Conservation (phyloP, 2,329 filamentous ascomycete genomes). For the Oidium heveae region DNA sequence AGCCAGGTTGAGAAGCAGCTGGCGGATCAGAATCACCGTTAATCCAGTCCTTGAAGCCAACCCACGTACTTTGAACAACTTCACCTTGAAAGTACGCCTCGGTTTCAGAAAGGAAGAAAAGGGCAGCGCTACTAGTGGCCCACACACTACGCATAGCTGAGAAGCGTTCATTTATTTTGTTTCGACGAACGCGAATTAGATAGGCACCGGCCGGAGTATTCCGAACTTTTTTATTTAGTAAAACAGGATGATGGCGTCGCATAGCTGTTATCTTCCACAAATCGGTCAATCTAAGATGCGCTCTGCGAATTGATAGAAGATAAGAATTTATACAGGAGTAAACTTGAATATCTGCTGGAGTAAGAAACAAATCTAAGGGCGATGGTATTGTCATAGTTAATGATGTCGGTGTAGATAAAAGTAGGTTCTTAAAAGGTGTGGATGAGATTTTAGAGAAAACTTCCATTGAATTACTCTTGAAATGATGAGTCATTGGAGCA, state of each 20-base stretch:
- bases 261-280: slow-evolving; percentile 70
- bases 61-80: slow-evolving; percentile 59
- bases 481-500: background rate
- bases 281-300: slow-evolving; percentile 60
- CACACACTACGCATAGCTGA: slow-evolving; percentile 57
- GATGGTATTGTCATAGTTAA: slow-evolving; percentile 49
- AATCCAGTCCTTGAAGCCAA: slow-evolving; percentile 56
- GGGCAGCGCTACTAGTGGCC: slow-evolving; percentile 67
- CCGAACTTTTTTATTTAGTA: slow-evolving; percentile 36
- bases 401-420: slow-evolving; percentile 52
- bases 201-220: slow-evolving; percentile 32
- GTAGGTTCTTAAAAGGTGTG: slow-evolving; percentile 50
- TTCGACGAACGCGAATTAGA: slow-evolving; percentile 33
- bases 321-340: slow-evolving; percentile 80
- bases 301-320: slow-evolving; percentile 59
- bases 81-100: slow-evolving; percentile 78
- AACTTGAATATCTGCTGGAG: slow-evolving; percentile 44
- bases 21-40: slow-evolving; percentile 12
- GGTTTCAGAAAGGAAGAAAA: slow-evolving; percentile 74
- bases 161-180: slow-evolving; percentile 35
- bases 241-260: slow-evolving; percentile 50
- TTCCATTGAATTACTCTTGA: background rate
- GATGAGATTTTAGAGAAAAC: slow-evolving; percentile 6
- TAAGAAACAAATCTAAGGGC: slow-evolving; percentile 71
- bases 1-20: slow-evolving; percentile 2